phyloP scores from a whole-genome alignment of 2,329 filamentous ascomycete genomes.

The Xylariomycetidae sp. region DNA sequence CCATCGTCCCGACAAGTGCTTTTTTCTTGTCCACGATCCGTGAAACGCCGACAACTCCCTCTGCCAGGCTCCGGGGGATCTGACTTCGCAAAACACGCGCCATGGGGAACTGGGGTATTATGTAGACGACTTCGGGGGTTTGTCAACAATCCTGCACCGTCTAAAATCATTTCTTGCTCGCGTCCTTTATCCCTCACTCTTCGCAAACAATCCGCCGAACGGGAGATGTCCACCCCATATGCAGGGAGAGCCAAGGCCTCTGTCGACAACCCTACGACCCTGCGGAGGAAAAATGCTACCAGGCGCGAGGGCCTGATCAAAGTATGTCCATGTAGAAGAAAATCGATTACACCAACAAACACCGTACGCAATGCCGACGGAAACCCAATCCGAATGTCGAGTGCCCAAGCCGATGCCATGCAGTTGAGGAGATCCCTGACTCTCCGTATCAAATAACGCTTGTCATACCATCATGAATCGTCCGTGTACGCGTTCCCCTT shows the following conservation, averaged over 20 bases:
- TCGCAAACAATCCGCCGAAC: too few species aligned
- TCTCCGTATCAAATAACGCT: constrained; percentile 11
- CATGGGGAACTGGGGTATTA: too few species aligned
- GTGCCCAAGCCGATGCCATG: constrained; percentile 21
- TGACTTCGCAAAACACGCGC: too few species aligned
- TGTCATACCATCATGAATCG: constrained; percentile 20
- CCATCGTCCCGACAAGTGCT: too few species aligned
- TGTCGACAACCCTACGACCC: too few species aligned
- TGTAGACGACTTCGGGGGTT: constrained; percentile 8
- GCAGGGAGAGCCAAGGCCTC: too few species aligned
- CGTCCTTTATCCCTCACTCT: not conserved
- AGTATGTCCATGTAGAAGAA: constrained; percentile 20
- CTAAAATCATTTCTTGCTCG: constrained; percentile 8
- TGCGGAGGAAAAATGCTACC: not conserved
- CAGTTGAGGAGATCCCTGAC: constrained; percentile 12
- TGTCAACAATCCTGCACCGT: constrained; percentile 11
- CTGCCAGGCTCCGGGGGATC: too few species aligned
- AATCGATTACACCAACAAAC: constrained; percentile 22
- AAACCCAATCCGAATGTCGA: constrained; percentile 19
- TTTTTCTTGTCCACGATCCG: too few species aligned
- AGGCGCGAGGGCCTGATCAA: constrained; percentile 7
- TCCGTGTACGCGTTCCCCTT: constrained; percentile 7
- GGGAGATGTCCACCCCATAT: too few species aligned
- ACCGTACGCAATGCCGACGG: constrained; percentile 27
- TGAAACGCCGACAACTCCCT: too few species aligned